phyloP scores from a whole-genome alignment of 208 protist genomes.

The Zelonia costaricensis region DNA sequence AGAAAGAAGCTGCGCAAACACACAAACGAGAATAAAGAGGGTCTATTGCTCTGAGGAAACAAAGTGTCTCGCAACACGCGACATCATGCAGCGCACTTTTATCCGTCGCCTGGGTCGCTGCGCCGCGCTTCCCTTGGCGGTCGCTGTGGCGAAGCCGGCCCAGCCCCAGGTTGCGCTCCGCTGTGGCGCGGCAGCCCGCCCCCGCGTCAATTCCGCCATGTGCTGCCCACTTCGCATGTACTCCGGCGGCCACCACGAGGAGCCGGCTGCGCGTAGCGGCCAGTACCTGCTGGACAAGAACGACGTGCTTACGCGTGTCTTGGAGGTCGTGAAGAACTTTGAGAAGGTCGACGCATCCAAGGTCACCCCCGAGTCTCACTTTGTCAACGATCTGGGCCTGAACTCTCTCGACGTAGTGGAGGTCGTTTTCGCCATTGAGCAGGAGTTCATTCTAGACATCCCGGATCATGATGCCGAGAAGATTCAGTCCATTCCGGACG shows the following conservation, averaged over 20 bases:
- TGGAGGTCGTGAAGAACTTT: constrained; percentile 96
- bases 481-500: constrained; percentile 93
- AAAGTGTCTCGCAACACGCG: no score
- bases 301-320: constrained; percentile 94
- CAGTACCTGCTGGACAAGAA: constrained; percentile 93
- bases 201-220: constrained; percentile 4
- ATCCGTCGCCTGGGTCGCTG: constrained; percentile 14
- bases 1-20: no score
- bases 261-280: constrained; percentile 60
- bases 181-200: neutral
- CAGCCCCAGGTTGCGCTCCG: neutral
- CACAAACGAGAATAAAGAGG: no score
- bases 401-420: constrained; percentile 96
- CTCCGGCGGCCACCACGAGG: constrained; percentile 61
- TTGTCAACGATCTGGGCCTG: constrained; percentile 95
- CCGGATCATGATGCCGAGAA: constrained; percentile 96
- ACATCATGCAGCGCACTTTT: constrained; percentile 33
- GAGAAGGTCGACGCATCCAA: constrained; percentile 95
- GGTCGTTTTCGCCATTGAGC: constrained; percentile 95
- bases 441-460: constrained; percentile 97
- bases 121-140: constrained; percentile 11
- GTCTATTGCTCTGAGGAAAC: no score
- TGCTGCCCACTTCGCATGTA: constrained; percentile 52
- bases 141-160: constrained; percentile 15
- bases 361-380: constrained; percentile 92